Conservation (phyloP, 202 grass and related monocot genomes). For the Bolboschoenoplectus hybrid region DNA sequence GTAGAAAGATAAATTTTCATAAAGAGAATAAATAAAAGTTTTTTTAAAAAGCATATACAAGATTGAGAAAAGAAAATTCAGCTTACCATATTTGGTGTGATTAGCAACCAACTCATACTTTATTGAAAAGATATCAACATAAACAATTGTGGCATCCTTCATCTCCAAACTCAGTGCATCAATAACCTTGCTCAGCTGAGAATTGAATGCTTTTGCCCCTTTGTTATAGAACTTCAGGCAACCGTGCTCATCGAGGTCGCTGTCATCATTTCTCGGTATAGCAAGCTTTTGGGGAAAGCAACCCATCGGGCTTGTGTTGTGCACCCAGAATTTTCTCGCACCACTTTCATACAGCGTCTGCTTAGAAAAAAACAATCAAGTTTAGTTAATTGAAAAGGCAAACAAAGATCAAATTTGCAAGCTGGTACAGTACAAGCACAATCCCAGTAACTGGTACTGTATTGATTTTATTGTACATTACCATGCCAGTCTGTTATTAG, state of each 20-base stretch:
- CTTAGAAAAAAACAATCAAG: neutral
- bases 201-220: slow-evolving; percentile 64
- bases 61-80: neutral
- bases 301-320: slow-evolving; percentile 73
- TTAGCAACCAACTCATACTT: slow-evolving; percentile 87
- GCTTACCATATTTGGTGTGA: slow-evolving; percentile 63
- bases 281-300: slow-evolving; percentile 80
- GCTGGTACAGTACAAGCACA: neutral
- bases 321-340: slow-evolving; percentile 79
- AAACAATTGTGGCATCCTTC: slow-evolving; percentile 63
- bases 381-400: slow-evolving; percentile 24
- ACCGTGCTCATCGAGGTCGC: slow-evolving; percentile 57
- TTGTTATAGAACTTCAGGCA: slow-evolving; percentile 61
- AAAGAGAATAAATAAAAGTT: neutral
- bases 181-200: slow-evolving; percentile 46
- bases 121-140: slow-evolving; percentile 66
- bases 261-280: slow-evolving; percentile 43
- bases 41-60: neutral
- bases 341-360: slow-evolving; percentile 66
- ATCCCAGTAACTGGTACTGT: neutral
- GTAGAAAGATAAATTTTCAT: neutral
- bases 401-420: neutral
- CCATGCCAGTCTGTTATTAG: neutral
- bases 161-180: slow-evolving; percentile 50
- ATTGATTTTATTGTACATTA: neutral